These are phyloP conservation scores for Saposhnikovia divaricata DNA, from an alignment of 129 eudicot species.

Conservation along the genomic window DNA sequence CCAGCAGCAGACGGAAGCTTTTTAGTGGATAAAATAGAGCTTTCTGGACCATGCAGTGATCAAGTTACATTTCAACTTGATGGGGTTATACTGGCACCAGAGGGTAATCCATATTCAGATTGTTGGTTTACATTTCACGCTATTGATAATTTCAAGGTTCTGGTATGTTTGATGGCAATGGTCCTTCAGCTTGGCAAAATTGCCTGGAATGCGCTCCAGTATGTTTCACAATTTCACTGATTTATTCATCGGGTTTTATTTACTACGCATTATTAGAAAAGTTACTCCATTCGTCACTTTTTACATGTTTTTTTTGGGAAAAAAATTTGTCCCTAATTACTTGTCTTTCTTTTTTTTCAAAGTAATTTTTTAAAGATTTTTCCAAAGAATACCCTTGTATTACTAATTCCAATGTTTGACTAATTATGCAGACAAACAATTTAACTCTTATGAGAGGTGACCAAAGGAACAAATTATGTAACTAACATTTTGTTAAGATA, in stretches of 20 bases:
- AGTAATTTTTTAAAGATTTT: no score
- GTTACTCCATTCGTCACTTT: not conserved
- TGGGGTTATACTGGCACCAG: not conserved
- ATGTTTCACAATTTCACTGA: not conserved
- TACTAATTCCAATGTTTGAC: no score
- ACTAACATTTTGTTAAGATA: no score
- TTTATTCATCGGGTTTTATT: not conserved
- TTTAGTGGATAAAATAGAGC: not conserved
- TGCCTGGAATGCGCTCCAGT: not conserved
- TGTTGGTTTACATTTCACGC: not conserved
- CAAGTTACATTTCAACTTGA: not conserved
- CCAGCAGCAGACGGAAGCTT: not conserved
- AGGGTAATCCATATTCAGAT: not conserved
- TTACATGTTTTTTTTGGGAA: no score
- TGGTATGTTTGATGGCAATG: slow-evolving; percentile 7
- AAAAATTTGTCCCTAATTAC: no score
- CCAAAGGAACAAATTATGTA: no score
- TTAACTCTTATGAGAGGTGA: no score
- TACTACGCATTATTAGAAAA: not conserved
- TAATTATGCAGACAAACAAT: no score
- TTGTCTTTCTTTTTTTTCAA: no score
- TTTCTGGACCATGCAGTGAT: not conserved
- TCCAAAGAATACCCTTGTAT: no score
- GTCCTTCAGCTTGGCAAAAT: not conserved
- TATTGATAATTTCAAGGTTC: not conserved